These are phyloP conservation scores for Viola odorata DNA, from an alignment of 345 rosid genomes.

Conservation along the genomic window DNA sequence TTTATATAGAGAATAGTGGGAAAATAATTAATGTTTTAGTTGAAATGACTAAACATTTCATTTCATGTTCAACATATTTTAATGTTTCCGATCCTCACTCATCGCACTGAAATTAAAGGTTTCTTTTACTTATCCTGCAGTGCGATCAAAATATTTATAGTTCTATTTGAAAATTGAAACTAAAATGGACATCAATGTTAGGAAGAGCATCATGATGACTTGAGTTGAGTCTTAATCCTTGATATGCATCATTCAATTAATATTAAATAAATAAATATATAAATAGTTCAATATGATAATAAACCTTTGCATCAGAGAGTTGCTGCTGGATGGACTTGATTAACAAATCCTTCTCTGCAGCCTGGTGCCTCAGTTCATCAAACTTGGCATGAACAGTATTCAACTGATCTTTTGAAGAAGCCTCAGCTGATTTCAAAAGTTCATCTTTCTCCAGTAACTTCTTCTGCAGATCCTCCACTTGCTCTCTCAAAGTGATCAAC, in stretches of 20 bases:
- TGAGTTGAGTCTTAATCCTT: not conserved
- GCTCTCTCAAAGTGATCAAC: conserved; percentile 51
- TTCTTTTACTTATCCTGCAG: too few relatives aligned
- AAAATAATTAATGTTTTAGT: too few relatives aligned
- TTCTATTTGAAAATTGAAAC: not conserved
- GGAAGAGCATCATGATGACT: not conserved
- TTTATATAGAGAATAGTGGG: too few relatives aligned
- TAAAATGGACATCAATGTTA: conserved; percentile 1
- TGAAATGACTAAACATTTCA: too few relatives aligned
- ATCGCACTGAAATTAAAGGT: too few relatives aligned
- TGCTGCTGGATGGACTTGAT: conserved; percentile 65
- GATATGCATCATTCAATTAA: too few relatives aligned
- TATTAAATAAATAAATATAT: too few relatives aligned
- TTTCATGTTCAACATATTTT: too few relatives aligned
- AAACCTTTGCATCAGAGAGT: conserved; percentile 86
- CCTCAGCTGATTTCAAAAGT: conserved; percentile 59
- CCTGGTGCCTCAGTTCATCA: conserved; percentile 51
- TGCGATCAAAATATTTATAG: not conserved
- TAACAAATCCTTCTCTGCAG: conserved; percentile 58
- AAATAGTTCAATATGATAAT: too few relatives aligned
- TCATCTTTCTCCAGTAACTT: conserved; percentile 82
- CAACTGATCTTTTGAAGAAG: conserved; percentile 45
- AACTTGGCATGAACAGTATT: conserved; percentile 42
- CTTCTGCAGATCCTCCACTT: conserved; percentile 64
- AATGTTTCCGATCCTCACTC: too few relatives aligned